Evolutionary conservation across 2,329 filamentous ascomycete species (phyloP), one percentile per base, ranked within the genome.

Genomic region (Diplodia corticola): DNA sequence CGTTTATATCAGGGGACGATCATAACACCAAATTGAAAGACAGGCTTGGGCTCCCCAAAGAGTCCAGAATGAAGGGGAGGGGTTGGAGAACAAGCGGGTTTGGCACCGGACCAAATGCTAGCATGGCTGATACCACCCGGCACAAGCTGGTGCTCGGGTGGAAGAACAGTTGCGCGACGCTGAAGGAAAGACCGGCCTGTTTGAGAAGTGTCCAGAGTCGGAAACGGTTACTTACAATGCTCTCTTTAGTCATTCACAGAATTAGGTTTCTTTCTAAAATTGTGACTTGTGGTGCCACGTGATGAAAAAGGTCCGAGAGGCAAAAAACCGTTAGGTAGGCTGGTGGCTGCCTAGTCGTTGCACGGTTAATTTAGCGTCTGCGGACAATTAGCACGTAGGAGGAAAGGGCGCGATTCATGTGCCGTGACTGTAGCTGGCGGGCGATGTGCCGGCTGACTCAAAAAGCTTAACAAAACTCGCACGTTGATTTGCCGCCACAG

Each of bases 21-120:
- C 20, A 48, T 33, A 66, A 35, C 40, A 33, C 10, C 30, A 66
- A 54, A 66, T 66, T 66, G 64, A 60, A 61, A 20, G 55, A 65
- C 51, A 37, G 33, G 30, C 37, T n/a, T 3, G 30, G 26, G 63
- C 63, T 30, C 35, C 26, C n/a, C 6, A 4, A 1, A 37, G 30
- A 24, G 44, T 26, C 53, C 51, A 24, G 17, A 9, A 4, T 7
- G 20, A 40, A 5, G 35, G 55, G 48, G 48, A 48, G 9, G 46
- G 55, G 37, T 28, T 7, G 35, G 46, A 5, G 24, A n/a, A n/a
- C 13, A 37, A 24, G 30, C 28, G 17, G 55, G 57, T 30, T 24
- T 35, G 57, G 44, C 48, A 22, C 17, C 7, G n/a, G n/a, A 33
- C 26, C 28, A 35, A 35, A 20, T 17, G 57, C 57, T 49, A 49